Percentiles rank a stretch among this genome's conserved stretches.
These are phyloP conservation scores for Chlorociboria aeruginascens DNA, from an alignment of 495 filamentous ascomycete species.

Conservation along the genomic window DNA sequence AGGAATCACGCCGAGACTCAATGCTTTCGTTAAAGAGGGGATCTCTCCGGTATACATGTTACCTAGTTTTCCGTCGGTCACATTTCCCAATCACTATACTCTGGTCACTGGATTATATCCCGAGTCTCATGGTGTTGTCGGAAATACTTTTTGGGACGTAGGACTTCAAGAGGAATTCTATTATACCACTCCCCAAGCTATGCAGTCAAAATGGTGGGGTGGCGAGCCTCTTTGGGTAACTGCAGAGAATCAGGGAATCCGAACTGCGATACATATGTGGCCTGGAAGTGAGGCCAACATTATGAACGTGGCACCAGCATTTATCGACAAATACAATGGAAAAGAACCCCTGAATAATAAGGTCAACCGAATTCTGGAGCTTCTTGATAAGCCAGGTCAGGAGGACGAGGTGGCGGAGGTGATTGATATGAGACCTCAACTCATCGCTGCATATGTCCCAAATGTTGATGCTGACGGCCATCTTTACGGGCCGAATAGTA, in stretches of 20 bases:
- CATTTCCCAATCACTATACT: slow-evolving; percentile 97
- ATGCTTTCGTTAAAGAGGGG: slow-evolving; percentile 65
- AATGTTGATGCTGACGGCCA: slow-evolving; percentile 83
- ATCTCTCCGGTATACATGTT: slow-evolving; percentile 85
- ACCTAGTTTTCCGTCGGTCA: slow-evolving; percentile 90
- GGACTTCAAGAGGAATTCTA: slow-evolving; percentile 65
- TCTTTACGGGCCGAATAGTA: slow-evolving; percentile 84
- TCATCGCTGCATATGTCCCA: slow-evolving; percentile 91
- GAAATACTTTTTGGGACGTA: slow-evolving; percentile 90
- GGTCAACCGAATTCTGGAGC: slow-evolving; percentile 60
- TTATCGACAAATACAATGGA: slow-evolving; percentile 74
- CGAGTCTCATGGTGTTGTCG: slow-evolving; percentile 85
- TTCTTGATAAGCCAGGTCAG: slow-evolving; percentile 69
- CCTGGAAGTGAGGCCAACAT: slow-evolving; percentile 84
- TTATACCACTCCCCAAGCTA: slow-evolving; percentile 67
- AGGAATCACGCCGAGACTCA: slow-evolving; percentile 71
- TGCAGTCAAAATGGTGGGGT: slow-evolving; percentile 84
- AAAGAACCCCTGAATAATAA: slow-evolving; percentile 63
- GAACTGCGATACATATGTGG: slow-evolving; percentile 93
- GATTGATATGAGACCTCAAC: slow-evolving; percentile 52
- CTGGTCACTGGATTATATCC: slow-evolving; percentile 87
- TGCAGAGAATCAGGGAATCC: slow-evolving; percentile 65
- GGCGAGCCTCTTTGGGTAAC: slow-evolving; percentile 92
- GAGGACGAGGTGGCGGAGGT: slow-evolving; percentile 30
- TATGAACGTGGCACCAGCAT: slow-evolving; percentile 51